phyloP scores from a whole-genome alignment of 2,329 filamentous ascomycete species.

The Purpureocillium takamizusanense region DNA sequence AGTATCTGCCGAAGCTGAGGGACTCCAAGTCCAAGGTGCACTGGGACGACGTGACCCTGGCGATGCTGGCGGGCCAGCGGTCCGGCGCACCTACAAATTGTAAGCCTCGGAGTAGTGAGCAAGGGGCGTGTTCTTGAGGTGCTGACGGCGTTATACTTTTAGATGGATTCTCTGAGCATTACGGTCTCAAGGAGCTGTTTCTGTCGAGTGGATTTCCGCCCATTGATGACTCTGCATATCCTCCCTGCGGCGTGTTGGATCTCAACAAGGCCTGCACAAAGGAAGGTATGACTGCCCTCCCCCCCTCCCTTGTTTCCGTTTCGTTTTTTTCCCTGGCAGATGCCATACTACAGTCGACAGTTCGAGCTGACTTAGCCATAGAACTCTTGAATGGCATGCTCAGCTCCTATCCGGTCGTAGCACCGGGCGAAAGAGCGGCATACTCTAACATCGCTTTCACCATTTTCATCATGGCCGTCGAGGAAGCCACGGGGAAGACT shows the following conservation, averaged over 20 bases:
- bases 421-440: slow-evolving; percentile 21
- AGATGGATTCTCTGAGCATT: slow-evolving; percentile 27
- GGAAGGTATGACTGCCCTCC: slow-evolving; percentile 16
- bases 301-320: no score
- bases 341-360: neutral
- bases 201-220: slow-evolving; percentile 25
- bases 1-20: slow-evolving; percentile 23
- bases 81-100: slow-evolving; percentile 26
- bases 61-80: slow-evolving; percentile 26
- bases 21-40: slow-evolving; percentile 13
- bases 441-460: slow-evolving; percentile 33
- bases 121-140: no score
- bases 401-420: slow-evolving; percentile 16
- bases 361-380: slow-evolving; percentile 7
- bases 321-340: no score
- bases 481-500: slow-evolving; percentile 17
- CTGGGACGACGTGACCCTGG: slow-evolving; percentile 28
- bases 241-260: slow-evolving; percentile 23
- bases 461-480: slow-evolving; percentile 24
- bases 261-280: slow-evolving; percentile 23
- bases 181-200: slow-evolving; percentile 24
- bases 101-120: slow-evolving; percentile 11
- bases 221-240: slow-evolving; percentile 23
- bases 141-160: no score
- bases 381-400: slow-evolving; percentile 22